Evolutionary conservation across 805 yeast genomes (phyloP), one percentile per base, ranked within the genome.

Genomic region (Sugiyamaella marilandica): DNA sequence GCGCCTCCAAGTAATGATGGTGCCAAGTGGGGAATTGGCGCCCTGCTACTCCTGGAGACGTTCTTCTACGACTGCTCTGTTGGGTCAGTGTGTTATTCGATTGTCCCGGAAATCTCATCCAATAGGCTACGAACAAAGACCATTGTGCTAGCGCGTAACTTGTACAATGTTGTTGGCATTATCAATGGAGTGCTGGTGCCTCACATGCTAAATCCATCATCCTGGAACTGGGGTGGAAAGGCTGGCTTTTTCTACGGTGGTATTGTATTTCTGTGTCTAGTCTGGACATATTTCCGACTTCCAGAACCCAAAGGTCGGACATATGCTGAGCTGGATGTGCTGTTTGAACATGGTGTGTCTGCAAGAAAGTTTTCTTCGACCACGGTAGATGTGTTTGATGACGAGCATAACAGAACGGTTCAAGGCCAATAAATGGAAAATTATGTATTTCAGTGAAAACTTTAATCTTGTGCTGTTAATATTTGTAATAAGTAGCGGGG

Each of bases 251-350:
- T 77, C 52, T 71, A 76, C 72, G 74, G 71, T 44, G 80, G 73
- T 0, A 57, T 60, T 7, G 62, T 65, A 18, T 33, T 66, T 2
- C 2, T 63, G 3, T 59, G 67, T n/a, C 14, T 74, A 8, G 56
- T 67, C 39, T 79, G 80, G 79, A 66, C 71, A 33, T 76, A 69
- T 64, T 75, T 79, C 65, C 74, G 77, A 44, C 69, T 81, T 49
- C 87, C 87, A 10, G 87, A 82, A 63, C 77, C 84, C 34, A 73
- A 73, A 58, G 77, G 75, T 43, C 72, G 82, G 64, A 78, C 85
- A 0, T 80, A 71, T 61, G 83, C 80, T 44, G 86, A 82, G 61
- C 69, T 82, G 60, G 85, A 81, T 65, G 68, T 69, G 48, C 67
- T 82, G 65, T 82, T 81, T 66, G 72, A 51, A 44, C 50, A 56